Base-by-base conservation (phyloP, 192 early-diverging fungal genomes). In the Haplosporangium gracile region DNA sequence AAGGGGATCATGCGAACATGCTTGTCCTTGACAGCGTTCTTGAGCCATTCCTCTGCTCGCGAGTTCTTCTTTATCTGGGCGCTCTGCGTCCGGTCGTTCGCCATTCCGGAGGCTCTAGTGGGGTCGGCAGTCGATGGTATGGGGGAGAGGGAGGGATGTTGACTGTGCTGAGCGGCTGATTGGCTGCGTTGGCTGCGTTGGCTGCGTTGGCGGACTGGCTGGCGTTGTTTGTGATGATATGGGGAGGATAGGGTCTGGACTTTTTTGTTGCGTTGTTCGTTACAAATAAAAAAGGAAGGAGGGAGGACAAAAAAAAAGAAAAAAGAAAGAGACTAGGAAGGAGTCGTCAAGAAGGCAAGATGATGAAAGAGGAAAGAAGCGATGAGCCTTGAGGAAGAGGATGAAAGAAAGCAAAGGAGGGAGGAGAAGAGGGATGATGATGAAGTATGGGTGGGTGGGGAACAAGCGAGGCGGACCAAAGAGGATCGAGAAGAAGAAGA, bases 1-100 rank as follows among this genome's bases (percentile, higher is more conserved):
- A 86, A 86, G 49, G 79, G 84, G 72, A 86, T 86, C 79, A 86
- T 80, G 51, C 84, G 84, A 36, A 86, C 84, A 86, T 86, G 84
- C 42, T 86, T 86, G 72, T 86, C 84, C 72, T 81, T 80, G 79
- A 86, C 79, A 0, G 84, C 84, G 77, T 86, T 86, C 72, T 70
- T 77, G 74, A 86, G 79, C 84, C 84, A 86, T 38, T 86, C 84
- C 72, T 86, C 84, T 45, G 84, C 84, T 4, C 84, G 69, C 26
- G 84, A 51, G 71, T 86, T 86, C 68, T 86, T 86, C 60, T 86
- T 86, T 39, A 86, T 72, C 72, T 86, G 84, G 29, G 84, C 84
- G 75, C 84, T 86, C 43, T 80, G 79, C 34, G 83, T 80, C 74
- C 83, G 68, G 63, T 86, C 79, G 79, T 80, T 85, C 55, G 78